Evolutionary conservation across 768 basidiomycete species (phyloP).

Genomic region (Xerocomus spinulosus): DNA sequence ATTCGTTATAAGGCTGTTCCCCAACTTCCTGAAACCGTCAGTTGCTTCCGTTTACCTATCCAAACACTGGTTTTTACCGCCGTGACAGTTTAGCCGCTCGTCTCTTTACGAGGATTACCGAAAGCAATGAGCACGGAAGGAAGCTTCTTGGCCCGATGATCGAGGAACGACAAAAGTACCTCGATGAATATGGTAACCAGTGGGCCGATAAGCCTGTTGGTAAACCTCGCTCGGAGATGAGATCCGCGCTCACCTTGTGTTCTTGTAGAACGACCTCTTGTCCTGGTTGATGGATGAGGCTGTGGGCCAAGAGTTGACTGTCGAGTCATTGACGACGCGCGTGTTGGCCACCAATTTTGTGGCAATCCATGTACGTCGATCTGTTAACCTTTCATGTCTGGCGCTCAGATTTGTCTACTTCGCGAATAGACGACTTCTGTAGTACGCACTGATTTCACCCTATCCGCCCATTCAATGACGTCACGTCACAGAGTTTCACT

Average conservation of each 20-base stretch:
- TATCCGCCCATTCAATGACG: neutral
- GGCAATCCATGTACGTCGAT: constrained; percentile 1
- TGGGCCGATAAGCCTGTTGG: constrained; percentile 32
- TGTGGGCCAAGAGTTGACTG: constrained; percentile 9
- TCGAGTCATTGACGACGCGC: constrained; percentile 21
- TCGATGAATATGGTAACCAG: constrained; percentile 19
- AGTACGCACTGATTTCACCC: constrained; percentile 1
- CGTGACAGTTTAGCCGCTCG: constrained; percentile 14
- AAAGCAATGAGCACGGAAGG: constrained; percentile 4
- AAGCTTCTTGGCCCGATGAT: constrained; percentile 25
- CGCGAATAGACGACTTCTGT: constrained; percentile 18
- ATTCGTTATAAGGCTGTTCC: constrained; percentile 26
- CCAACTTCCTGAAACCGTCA: constrained; percentile 32
- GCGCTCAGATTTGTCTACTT: neutral
- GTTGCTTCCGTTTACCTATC: neutral
- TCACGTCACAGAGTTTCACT: constrained; percentile 24
- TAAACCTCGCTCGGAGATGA: neutral
- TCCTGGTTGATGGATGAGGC: constrained; percentile 30
- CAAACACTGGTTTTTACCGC: neutral
- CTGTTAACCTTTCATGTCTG: neutral
- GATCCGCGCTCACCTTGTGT: neutral
- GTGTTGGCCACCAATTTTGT: constrained; percentile 9
- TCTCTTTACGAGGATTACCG: constrained; percentile 9
- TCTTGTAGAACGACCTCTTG: constrained; percentile 28
- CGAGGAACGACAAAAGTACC: constrained; percentile 21